phyloP scores from a whole-genome alignment of 2,329 filamentous ascomycete species.

The Calonectria henricotiae region DNA sequence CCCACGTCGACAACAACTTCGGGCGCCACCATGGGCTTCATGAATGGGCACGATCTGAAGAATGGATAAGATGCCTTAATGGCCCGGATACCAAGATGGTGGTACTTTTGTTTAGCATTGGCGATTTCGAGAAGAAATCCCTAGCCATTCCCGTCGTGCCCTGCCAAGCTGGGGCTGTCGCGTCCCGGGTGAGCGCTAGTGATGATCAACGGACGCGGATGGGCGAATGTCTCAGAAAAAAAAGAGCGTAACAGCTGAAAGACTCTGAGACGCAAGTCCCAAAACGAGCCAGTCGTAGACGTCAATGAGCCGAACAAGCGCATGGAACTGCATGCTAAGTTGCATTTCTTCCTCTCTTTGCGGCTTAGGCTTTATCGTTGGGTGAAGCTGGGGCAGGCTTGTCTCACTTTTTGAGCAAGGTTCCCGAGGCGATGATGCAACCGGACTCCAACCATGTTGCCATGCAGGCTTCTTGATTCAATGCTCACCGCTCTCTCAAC shows the following conservation, averaged over 20 bases:
- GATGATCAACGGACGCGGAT: conserved; percentile 1
- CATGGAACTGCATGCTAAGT: conserved; percentile 2
- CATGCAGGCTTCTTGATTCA: not conserved
- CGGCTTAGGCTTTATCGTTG: conserved; percentile 12
- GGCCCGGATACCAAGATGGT: not conserved
- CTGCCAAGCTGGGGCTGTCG: conserved; percentile 8
- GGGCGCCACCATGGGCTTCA: not conserved
- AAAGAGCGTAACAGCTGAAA: conserved; percentile 5
- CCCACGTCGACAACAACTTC: not conserved
- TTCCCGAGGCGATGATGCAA: conserved; percentile 14
- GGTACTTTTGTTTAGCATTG: not conserved
- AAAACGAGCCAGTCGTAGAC: conserved; percentile 10
- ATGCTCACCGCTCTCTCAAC: conserved; percentile 5
- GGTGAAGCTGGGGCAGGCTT: conserved; percentile 6
- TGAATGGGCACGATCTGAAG: too few species aligned
- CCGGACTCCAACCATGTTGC: conserved; percentile 15
- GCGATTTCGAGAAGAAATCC: not conserved
- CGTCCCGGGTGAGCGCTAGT: conserved; percentile 7
- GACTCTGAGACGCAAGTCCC: not conserved
- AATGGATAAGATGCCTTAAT: not conserved
- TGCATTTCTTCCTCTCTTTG: conserved; percentile 13
- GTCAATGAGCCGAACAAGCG: not conserved
- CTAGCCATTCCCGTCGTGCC: not conserved
- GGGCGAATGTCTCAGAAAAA: conserved; percentile 13
- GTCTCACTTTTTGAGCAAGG: conserved; percentile 8